Percentiles rank a stretch among this genome's conserved stretches.
Conservation (phyloP, 257 asterid genomes). For the Fraxinus quadrangulata region DNA sequence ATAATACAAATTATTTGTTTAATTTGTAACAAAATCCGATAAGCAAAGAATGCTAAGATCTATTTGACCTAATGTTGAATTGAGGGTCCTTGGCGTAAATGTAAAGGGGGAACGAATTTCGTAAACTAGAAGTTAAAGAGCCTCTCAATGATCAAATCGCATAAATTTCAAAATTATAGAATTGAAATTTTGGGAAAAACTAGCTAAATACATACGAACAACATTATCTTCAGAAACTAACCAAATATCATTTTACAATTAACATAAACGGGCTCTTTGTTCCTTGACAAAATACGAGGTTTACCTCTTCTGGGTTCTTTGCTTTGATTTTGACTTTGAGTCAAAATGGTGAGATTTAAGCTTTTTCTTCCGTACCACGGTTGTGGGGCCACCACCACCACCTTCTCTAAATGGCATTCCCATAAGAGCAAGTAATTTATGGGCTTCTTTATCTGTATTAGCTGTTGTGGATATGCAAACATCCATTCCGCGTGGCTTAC, state of each 20-base stretch:
- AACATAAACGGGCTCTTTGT: constrained; percentile 9
- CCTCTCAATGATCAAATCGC: constrained; percentile 15
- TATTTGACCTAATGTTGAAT: too few species aligned
- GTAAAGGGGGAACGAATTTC: too few species aligned
- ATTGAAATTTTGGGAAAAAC: not conserved
- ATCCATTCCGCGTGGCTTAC: constrained; percentile 96
- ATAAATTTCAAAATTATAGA: constrained; percentile 5
- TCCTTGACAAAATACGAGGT: constrained; percentile 16
- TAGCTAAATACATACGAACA: not conserved
- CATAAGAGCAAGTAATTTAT: constrained; percentile 77
- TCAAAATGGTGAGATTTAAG: constrained; percentile 87
- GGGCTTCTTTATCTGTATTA: constrained; percentile 76
- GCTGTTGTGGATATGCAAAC: constrained; percentile 92
- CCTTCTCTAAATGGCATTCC: constrained; percentile 95
- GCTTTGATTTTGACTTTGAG: constrained; percentile 75
- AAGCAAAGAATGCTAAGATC: too few species aligned
- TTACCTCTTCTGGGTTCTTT: constrained; percentile 46
- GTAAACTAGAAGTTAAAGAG: not conserved
- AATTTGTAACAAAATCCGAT: too few species aligned
- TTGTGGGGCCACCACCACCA: constrained; percentile 35
- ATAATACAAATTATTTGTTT: too few species aligned
- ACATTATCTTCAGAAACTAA: constrained; percentile 17
- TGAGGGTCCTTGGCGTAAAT: too few species aligned
- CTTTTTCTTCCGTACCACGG: constrained; percentile 70
- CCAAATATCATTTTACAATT: constrained; percentile 3